A percentile compares a stretch with the other conserved stretches of the same genome.
Evolutionary conservation across 2,329 filamentous ascomycete genomes (phyloP).

Genomic region (Pseudopithomyces chartarum): DNA sequence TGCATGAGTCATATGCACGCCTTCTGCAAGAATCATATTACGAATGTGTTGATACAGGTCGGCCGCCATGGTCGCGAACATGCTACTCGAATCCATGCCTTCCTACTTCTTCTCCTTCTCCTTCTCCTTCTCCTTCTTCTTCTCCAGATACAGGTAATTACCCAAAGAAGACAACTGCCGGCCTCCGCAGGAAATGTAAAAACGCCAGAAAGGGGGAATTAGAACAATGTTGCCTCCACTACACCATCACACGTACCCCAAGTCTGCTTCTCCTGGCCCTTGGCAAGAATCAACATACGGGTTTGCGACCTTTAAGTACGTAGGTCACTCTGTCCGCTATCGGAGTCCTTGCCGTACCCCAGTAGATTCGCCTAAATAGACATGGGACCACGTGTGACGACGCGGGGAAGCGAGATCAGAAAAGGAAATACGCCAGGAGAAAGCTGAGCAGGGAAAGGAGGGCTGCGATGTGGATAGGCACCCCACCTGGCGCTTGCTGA

Average conservation of each 20-base stretch:
- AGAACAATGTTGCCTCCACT: conserved; percentile 5
- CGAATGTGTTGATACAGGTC: conserved; percentile 38
- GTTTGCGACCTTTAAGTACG: conserved; percentile 24
- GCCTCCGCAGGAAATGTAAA: conserved; percentile 25
- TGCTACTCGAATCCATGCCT: conserved; percentile 18
- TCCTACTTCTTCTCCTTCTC: conserved; percentile 7
- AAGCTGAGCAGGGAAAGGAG: conserved; percentile 87
- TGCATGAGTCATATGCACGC: background rate
- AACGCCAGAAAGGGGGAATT: conserved; percentile 27
- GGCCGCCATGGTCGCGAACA: conserved; percentile 18
- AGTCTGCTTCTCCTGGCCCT: conserved; percentile 6
- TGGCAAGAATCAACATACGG: conserved; percentile 9
- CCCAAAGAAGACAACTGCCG: conserved; percentile 24
- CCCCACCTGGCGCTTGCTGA: conserved; percentile 69
- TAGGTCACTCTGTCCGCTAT: conserved; percentile 14
- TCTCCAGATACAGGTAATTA: conserved; percentile 21
- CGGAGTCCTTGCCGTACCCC: conserved; percentile 27
- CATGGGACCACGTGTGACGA: conserved; percentile 26
- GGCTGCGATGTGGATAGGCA: conserved; percentile 85
- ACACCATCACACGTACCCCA: conserved; percentile 8
- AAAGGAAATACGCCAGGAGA: conserved; percentile 93
- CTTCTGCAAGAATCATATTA: conserved; percentile 27
- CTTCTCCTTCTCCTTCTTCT: conserved; percentile 20
- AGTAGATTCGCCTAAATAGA: conserved; percentile 21
- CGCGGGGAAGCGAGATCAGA: conserved; percentile 60